Evolutionary conservation across 257 asterid species (phyloP).

Genomic region (Plantago ovata): DNA sequence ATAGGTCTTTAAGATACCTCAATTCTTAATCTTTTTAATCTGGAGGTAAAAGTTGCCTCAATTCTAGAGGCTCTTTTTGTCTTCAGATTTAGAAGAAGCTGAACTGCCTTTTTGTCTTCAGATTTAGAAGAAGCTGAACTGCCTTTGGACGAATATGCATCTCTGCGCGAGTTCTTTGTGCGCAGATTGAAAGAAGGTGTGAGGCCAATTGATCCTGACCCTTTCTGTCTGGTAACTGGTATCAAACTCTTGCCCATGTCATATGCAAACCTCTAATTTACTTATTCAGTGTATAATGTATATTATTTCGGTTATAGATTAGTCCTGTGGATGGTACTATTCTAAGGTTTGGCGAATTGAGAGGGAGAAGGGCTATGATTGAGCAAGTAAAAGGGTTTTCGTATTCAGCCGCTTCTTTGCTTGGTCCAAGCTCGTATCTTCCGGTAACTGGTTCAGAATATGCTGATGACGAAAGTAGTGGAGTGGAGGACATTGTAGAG

Average conservation of each 20-base stretch:
- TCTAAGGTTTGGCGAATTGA: slow-evolving; percentile 79
- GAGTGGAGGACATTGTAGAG: slow-evolving; percentile 28
- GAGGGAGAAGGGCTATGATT: slow-evolving; percentile 81
- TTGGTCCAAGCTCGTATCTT: slow-evolving; percentile 67
- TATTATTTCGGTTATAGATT: slow-evolving; percentile 41
- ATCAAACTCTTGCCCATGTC: slow-evolving; percentile 36
- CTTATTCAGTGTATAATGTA: slow-evolving; percentile 13
- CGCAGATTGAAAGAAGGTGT: slow-evolving; percentile 76
- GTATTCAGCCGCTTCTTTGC: slow-evolving; percentile 77
- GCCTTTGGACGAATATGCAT: slow-evolving; percentile 86
- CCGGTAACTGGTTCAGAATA: slow-evolving; percentile 49
- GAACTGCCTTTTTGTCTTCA: slow-evolving; percentile 35
- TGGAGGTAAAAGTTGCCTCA: too few species aligned
- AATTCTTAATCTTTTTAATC: background rate
- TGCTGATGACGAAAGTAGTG: slow-evolving; percentile 33
- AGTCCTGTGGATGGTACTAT: slow-evolving; percentile 97
- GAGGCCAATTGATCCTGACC: slow-evolving; percentile 71
- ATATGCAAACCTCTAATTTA: slow-evolving; percentile 17
- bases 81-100: slow-evolving; percentile 77
- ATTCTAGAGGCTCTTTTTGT: background rate
- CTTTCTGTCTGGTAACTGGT: slow-evolving; percentile 95
- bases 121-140: slow-evolving; percentile 80
- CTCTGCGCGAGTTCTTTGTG: slow-evolving; percentile 71
- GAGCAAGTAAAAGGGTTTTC: slow-evolving; percentile 97
- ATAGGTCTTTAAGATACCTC: background rate